Conservation (phyloP, 148 eudicot species). For the Cornus kousa region DNA sequence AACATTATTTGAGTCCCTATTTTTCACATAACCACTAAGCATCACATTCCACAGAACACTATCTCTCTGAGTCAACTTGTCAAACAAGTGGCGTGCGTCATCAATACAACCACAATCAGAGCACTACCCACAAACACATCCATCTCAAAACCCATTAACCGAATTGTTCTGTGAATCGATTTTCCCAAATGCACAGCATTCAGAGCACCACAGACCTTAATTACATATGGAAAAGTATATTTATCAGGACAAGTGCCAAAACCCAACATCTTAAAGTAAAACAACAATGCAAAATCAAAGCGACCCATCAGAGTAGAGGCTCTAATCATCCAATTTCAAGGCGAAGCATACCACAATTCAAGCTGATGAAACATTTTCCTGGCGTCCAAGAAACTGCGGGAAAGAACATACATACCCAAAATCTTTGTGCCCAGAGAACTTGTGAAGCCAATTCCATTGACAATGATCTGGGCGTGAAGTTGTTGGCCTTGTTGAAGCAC, state of each 20-base stretch:
- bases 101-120: constrained; percentile 28
- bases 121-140: constrained; percentile 40
- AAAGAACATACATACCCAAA: constrained; percentile 34
- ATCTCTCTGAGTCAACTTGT: constrained; percentile 36
- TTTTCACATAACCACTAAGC: constrained; percentile 32
- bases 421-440: constrained; percentile 31
- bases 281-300: constrained; percentile 26
- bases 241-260: constrained; percentile 34
- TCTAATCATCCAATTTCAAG: constrained; percentile 47
- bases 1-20: constrained; percentile 17
- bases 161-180: constrained; percentile 21
- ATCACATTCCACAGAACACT: constrained; percentile 39
- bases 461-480: constrained; percentile 30
- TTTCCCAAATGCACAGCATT: constrained; percentile 21
- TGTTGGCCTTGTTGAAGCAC: constrained; percentile 29
- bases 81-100: constrained; percentile 29
- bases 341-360: constrained; percentile 29
- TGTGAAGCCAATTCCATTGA: constrained; percentile 26
- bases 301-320: constrained; percentile 30
- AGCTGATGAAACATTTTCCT: constrained; percentile 25
- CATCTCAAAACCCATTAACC: constrained; percentile 24
- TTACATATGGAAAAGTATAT: constrained; percentile 32
- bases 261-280: constrained; percentile 35
- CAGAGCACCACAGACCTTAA: constrained; percentile 40
- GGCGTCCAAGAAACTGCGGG: constrained; percentile 18